phyloP scores from a whole-genome alignment of 2,329 filamentous ascomycete species.

The Colletotrichum lindemuthianum region DNA sequence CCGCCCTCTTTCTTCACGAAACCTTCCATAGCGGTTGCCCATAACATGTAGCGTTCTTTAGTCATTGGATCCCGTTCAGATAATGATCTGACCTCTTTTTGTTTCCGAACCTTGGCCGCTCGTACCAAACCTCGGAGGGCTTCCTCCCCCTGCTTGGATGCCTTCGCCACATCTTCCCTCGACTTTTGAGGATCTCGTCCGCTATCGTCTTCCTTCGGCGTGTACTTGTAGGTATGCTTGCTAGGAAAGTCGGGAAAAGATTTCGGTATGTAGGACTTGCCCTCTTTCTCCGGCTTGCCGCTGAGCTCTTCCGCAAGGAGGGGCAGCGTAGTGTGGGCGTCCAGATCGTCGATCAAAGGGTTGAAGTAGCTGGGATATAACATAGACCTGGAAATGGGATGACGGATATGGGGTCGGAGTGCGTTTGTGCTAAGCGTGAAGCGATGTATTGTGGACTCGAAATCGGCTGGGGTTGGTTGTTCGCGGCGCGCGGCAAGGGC shows the following conservation, averaged over 20 bases:
- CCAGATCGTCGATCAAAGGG: slow-evolving; percentile 49
- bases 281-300: slow-evolving; percentile 65
- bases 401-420: slow-evolving; percentile 66
- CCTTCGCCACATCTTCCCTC: slow-evolving; percentile 67
- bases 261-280: slow-evolving; percentile 65
- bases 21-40: slow-evolving; percentile 70
- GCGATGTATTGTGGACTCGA: slow-evolving; percentile 61
- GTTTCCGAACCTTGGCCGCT: slow-evolving; percentile 71
- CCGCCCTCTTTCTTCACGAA: slow-evolving; percentile 56
- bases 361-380: slow-evolving; percentile 52
- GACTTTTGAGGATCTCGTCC: slow-evolving; percentile 65
- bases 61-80: slow-evolving; percentile 63
- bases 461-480: slow-evolving; percentile 66
- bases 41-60: slow-evolving; percentile 66
- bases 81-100: slow-evolving; percentile 69
- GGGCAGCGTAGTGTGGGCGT: slow-evolving; percentile 54
- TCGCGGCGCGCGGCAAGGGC: slow-evolving; percentile 62
- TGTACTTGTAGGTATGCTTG: slow-evolving; percentile 71
- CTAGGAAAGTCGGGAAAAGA: slow-evolving; percentile 71
- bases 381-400: slow-evolving; percentile 56
- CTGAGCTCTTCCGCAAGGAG: slow-evolving; percentile 66
- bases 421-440: slow-evolving; percentile 63
- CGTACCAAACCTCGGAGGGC: slow-evolving; percentile 68
- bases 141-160: slow-evolving; percentile 70
- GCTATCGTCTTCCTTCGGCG: slow-evolving; percentile 59